Conservation (phyloP, 2,329 filamentous ascomycete species). For the Cryphonectria radicalis region DNA sequence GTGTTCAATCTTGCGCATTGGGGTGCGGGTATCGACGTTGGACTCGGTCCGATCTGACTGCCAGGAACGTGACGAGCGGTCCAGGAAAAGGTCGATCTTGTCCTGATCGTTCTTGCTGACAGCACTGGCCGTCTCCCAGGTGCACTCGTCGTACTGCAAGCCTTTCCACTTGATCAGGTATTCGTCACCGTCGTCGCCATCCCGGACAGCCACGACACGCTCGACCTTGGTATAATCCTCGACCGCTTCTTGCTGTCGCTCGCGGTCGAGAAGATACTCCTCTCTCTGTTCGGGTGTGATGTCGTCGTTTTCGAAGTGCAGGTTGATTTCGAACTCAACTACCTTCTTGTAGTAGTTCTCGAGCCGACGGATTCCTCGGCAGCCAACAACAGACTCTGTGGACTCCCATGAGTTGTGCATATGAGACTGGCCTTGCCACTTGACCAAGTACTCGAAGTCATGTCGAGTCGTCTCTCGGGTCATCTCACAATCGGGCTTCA, state of each 20-base stretch:
- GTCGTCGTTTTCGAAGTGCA: constrained; percentile 74
- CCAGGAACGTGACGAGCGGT: constrained; percentile 80
- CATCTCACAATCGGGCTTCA: constrained; percentile 69
- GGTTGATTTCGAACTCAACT: constrained; percentile 77
- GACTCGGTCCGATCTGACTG: constrained; percentile 78
- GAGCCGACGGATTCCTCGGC: constrained; percentile 82
- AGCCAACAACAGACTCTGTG: constrained; percentile 72
- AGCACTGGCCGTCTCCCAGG: constrained; percentile 82
- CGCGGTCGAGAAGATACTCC: constrained; percentile 93
- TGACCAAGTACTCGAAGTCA: constrained; percentile 91
- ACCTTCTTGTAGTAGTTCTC: constrained; percentile 94
- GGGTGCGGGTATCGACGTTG: constrained; percentile 73
- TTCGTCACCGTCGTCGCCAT: constrained; percentile 79
- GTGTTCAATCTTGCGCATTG: constrained; percentile 73
- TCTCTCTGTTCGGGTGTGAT: constrained; percentile 84
- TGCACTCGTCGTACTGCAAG: constrained; percentile 89
- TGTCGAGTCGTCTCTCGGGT: constrained; percentile 63
- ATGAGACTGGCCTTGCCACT: constrained; percentile 96
- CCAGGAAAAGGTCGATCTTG: constrained; percentile 89
- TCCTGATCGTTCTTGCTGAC: constrained; percentile 80
- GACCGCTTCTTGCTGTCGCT: constrained; percentile 85
- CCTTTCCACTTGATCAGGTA: constrained; percentile 98
- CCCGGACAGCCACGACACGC: constrained; percentile 82
- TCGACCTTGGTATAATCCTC: constrained; percentile 92
- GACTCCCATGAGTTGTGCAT: constrained; percentile 96